Percentiles rank a stretch among this genome's conserved stretches.
phyloP scores from a whole-genome alignment of 306 rosid species.

The Cucumis melo region DNA sequence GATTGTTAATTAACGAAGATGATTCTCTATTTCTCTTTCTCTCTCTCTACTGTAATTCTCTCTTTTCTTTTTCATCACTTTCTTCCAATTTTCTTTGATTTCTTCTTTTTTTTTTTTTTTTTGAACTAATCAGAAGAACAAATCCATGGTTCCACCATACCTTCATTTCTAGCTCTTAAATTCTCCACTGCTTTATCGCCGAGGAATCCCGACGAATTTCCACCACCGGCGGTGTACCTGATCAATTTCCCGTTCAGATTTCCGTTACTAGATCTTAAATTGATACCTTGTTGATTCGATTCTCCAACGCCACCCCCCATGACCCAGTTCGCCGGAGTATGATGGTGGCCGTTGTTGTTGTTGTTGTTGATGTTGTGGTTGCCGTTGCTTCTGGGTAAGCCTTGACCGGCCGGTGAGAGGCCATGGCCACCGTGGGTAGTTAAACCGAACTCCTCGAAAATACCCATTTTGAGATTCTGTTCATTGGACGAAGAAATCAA shows the following conservation, averaged over 20 bases:
- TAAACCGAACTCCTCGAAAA: slow-evolving; percentile 42
- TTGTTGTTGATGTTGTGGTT: slow-evolving; percentile 3
- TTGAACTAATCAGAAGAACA: slow-evolving; percentile 67
- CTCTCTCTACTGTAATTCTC: not conserved
- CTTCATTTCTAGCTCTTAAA: slow-evolving; percentile 43
- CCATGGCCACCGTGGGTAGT: slow-evolving; percentile 14
- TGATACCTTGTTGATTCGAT: slow-evolving; percentile 9
- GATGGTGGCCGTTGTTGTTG: slow-evolving; percentile 13
- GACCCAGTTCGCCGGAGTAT: not conserved
- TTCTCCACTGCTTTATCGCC: slow-evolving; percentile 33
- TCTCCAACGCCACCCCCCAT: not conserved
- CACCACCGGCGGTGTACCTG: slow-evolving; percentile 12
- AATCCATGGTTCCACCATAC: slow-evolving; percentile 96
- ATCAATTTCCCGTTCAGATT: slow-evolving; percentile 19
- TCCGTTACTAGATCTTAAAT: slow-evolving; percentile 27
- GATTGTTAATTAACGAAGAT: not conserved
- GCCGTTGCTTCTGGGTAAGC: not conserved
- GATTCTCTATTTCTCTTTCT: not conserved
- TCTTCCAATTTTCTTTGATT: not conserved
- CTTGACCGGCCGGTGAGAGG: slow-evolving; percentile 7
- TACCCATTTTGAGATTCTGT: slow-evolving; percentile 30
- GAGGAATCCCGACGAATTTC: slow-evolving; percentile 34
- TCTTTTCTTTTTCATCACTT: not conserved
- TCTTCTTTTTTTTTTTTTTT: not conserved
- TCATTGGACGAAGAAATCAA: slow-evolving; percentile 9